Conservation (phyloP, 306 rosid species). For the Cajanus cajan region DNA sequence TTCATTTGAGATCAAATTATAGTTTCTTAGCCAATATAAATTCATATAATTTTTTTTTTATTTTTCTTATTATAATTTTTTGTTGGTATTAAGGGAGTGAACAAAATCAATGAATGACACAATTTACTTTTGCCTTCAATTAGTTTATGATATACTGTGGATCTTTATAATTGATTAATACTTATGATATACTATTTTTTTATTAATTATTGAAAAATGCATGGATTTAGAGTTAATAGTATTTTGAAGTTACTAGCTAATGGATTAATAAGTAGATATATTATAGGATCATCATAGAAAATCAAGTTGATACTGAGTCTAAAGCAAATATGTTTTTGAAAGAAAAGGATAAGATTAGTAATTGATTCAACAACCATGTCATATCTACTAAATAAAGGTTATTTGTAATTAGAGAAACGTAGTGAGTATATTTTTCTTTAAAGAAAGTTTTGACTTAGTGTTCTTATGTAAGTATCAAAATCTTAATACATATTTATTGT, state of each 20-base stretch:
- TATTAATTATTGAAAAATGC: no score
- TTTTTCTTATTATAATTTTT: background rate
- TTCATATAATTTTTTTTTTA: no score
- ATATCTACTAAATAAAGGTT: background rate
- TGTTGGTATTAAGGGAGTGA: background rate
- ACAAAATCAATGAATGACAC: background rate
- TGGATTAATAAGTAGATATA: no score
- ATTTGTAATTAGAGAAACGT: background rate
- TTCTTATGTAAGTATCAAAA: background rate
- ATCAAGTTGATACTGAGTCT: background rate
- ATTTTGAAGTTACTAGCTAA: background rate
- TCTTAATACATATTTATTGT: background rate
- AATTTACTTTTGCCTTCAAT: background rate
- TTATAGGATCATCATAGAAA: background rate
- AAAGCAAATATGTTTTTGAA: no score
- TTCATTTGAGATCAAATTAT: background rate
- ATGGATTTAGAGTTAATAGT: background rate
- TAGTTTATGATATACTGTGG: no score
- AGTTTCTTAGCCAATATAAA: background rate
- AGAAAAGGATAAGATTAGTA: no score
- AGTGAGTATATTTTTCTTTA: background rate
- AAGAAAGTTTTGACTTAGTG: background rate
- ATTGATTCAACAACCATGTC: no score
- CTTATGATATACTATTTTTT: no score
- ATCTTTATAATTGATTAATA: no score